Evolutionary conservation across 2,329 filamentous ascomycete species (phyloP), one percentile per base, ranked within the genome.

Genomic region (Aspergillus pseudotamarii): DNA sequence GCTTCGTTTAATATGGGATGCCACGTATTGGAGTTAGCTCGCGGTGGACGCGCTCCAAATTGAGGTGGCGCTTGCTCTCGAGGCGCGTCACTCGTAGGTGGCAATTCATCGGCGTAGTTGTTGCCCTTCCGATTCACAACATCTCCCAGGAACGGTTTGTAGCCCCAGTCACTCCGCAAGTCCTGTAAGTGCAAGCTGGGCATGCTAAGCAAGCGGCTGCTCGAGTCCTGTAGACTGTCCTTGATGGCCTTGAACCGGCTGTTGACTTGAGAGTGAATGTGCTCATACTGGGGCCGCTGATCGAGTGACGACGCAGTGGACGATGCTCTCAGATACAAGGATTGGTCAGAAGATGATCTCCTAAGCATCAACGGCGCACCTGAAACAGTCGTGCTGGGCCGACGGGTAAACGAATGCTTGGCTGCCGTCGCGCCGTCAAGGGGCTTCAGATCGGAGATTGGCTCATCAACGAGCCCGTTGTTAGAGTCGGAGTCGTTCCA

Each of bases 211-310:
- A 84, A 87, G 73, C 93, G 84, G 72, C 89, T 92, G 60, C 89
- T 92, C 2, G 93, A 91, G 70, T 97, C 93, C 73, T 93, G 89
- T 65, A 92, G 87, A 73, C 91, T 96, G 75, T 97, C 94, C 73
- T 89, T 91, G 75, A 98, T 91, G 5, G 94, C 94, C 79, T 96
- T 96, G 73, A 95, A 84, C 48, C 94, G 86, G 69, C 91, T 93
- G 72, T 97, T 98, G 68, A 94, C 90, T 81, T 95, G 92, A 65
- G 92, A 91, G 50, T 89, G 87, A 14, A 96, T 88, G 76, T 95
- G 84, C 57, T 91, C 87, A 76, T 95, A 98, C 51, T 89, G 86
- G 45, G 88, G 87, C 70, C 94, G 92, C 73, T 97, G 92, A 2
- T 94, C 94, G 0, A 96, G 84, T 0, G 93, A 96, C 0, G 93